Evolutionary conservation across 2,329 filamentous ascomycete genomes (phyloP).

Genomic region (Pseudofabraea citricarpa): DNA sequence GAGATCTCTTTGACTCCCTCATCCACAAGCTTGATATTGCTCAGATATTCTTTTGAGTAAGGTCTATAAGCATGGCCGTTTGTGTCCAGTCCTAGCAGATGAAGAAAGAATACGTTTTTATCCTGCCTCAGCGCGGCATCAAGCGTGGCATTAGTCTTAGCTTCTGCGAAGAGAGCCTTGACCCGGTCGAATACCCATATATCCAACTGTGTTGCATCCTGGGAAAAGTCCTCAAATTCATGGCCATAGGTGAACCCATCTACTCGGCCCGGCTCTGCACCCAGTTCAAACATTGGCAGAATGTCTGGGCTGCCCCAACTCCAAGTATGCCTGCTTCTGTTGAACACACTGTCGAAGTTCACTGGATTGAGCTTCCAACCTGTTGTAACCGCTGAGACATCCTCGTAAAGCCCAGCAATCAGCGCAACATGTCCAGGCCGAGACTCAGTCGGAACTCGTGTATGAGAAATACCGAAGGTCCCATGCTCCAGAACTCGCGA

Average conservation of each 20-base stretch:
- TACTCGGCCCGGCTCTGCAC: slow-evolving; percentile 81
- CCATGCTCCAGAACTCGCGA: slow-evolving; percentile 84
- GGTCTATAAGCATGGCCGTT: slow-evolving; percentile 81
- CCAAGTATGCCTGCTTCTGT: slow-evolving; percentile 94
- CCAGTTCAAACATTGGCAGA: slow-evolving; percentile 91
- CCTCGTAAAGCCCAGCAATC: slow-evolving; percentile 94
- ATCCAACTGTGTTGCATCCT: slow-evolving; percentile 76
- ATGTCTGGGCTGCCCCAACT: slow-evolving; percentile 99
- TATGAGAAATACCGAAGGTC: slow-evolving; percentile 96
- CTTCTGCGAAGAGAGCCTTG: slow-evolving; percentile 77
- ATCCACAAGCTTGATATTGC: slow-evolving; percentile 94
- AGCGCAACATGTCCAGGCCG: slow-evolving; percentile 93
- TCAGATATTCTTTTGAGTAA: slow-evolving; percentile 90
- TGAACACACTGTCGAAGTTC: slow-evolving; percentile 98
- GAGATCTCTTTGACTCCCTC: slow-evolving; percentile 82
- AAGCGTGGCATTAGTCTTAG: slow-evolving; percentile 71
- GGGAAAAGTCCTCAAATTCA: slow-evolving; percentile 86
- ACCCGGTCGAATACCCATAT: slow-evolving; percentile 96
- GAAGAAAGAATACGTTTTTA: slow-evolving; percentile 90
- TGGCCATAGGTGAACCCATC: slow-evolving; percentile 81
- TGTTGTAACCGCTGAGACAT: slow-evolving; percentile 94
- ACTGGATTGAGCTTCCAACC: slow-evolving; percentile 99
- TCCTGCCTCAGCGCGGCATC: slow-evolving; percentile 70
- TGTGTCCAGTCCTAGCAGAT: slow-evolving; percentile 88
- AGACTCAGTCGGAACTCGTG: slow-evolving; percentile 93